Evolutionary conservation across 108 stramenopile genomes (phyloP), one percentile per base, ranked within the genome.

Genomic region (Craspedostauros australis): DNA sequence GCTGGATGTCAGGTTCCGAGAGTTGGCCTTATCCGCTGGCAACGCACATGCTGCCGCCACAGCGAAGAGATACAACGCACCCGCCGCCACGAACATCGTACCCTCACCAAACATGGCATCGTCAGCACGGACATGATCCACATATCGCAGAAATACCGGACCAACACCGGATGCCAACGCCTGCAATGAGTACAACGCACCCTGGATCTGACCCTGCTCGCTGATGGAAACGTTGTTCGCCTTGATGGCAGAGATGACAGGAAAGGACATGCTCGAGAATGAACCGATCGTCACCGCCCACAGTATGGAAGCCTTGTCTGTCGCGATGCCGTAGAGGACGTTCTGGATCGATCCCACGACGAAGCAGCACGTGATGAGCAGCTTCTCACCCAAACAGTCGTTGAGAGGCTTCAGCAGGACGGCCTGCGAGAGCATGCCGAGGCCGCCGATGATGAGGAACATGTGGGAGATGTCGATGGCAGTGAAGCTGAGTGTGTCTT

Each of bases 161-260:
- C 90, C 90, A 28, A 79, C 20, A 5, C 77, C 90, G 19, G 81
- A 76, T 32, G 90, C 83, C 23, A 91, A 47, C 9, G 90, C 86
- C 24, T 75, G 70, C 8, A 91, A 50, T 0, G 83, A 82, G 50
- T 77, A 91, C 0, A 91, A 57, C 0, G 90, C 90, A 8, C 90
- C 90, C 73, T 91, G 90, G 28, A 91, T 88, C 20, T 82, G 68
- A 31, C 90, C 90, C 54, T 91, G 90, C 42, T 91, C 90, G 0
- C 61, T 47, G 27, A 73, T 77, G 26, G 70, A 49, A 27, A 81
- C 90, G 69, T 91, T 91, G 61, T 85, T 91, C 6, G 83, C 57
- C 53, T 91, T 91, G 59, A 91, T 87, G 34, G 85, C 85, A 8
- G 73, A 75, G 33, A 91, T 91, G 37, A 86, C 86, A 1, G 90